Evolutionary conservation across 352 stramenopile species (phyloP), one percentile per base, ranked within the genome.

Genomic region (Pythium sukuiense): DNA sequence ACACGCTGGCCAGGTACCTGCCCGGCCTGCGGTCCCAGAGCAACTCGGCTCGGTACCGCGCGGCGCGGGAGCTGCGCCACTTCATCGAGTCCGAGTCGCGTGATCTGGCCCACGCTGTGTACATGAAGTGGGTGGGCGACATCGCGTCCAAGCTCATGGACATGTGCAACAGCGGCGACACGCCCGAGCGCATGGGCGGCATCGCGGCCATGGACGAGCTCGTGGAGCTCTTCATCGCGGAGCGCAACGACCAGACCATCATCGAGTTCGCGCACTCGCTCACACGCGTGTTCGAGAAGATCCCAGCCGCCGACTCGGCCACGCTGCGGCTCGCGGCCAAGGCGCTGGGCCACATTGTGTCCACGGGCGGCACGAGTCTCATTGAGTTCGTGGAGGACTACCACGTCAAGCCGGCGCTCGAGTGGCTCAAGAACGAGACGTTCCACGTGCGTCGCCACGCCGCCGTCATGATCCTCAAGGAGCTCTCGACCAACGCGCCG

Each of bases 321-420:
- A 95, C 88, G 62, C 71, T 96, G 49, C 83, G 85, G 11, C 69
- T 93, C 20, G 86, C 85, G 3, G 74, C 85, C 43, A 93, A 93
- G 63, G 88, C 86, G 27, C 68, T 96, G 0, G 88, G 88, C n/a
- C 88, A 96, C 65, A 93, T 96, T 39, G 86, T 96, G 27, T 95
- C 86, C 7, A 94, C 86, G 0, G 88, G 86, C 30, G 88, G 88
- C 8, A 96, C 88, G 37, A 92, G 83, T 33, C 70, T 96, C 26
- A 94, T 96, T 43, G 88, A 96, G 63, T 96, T 96, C 65, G 85
- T 96, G 29, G 88, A 96, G 35, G 86, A 96, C 27, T 95, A 96
- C 65, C 86, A 96, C 71, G 85, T 96, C 43, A 90, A 90, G 29
- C 88, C 88, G 3, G 88, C 88, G 61, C 85, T 96, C 52, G 80